phyloP scores from a whole-genome alignment of 768 basidiomycete genomes.

The Boletus rubescentipes region DNA sequence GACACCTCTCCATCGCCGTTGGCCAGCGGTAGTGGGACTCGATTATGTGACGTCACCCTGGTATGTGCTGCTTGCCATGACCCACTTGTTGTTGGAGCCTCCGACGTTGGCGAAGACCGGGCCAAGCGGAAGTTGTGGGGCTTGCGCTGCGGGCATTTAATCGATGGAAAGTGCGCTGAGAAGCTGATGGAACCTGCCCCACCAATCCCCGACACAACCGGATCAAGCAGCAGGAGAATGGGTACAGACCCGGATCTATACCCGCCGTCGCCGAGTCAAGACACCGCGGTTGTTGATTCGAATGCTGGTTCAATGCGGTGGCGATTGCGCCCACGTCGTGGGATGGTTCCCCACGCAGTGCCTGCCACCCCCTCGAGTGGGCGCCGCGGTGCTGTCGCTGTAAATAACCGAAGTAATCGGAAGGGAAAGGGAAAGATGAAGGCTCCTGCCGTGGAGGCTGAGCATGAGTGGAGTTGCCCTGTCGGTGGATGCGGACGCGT shows the following conservation, averaged over 20 bases:
- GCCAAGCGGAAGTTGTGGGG: slow-evolving; percentile 60
- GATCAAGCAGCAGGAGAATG: slow-evolving; percentile 16
- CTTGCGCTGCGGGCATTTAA: slow-evolving; percentile 72
- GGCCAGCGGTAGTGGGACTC: slow-evolving; percentile 27
- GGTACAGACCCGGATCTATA: slow-evolving; percentile 1
- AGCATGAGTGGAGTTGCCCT: slow-evolving; percentile 64
- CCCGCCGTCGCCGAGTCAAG: slow-evolving; percentile 26
- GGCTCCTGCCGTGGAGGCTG: slow-evolving; percentile 41
- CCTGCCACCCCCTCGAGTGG: slow-evolving; percentile 6
- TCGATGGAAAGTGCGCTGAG: slow-evolving; percentile 74
- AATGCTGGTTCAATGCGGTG: slow-evolving; percentile 49
- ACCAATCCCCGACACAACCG: slow-evolving; percentile 4
- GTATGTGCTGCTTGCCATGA: slow-evolving; percentile 69
- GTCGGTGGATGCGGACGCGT: slow-evolving; percentile 52
- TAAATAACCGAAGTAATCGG: slow-evolving; percentile 21
- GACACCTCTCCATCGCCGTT: slow-evolving; percentile 31
- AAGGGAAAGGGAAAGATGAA: slow-evolving; percentile 37
- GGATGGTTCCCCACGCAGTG: slow-evolving; percentile 3
- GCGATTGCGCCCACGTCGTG: slow-evolving; percentile 51
- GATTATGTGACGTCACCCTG: slow-evolving; percentile 41
- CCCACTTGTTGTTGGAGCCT: slow-evolving; percentile 56
- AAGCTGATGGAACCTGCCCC: slow-evolving; percentile 50
- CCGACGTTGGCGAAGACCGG: slow-evolving; percentile 47
- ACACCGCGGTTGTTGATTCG: slow-evolving; percentile 20
- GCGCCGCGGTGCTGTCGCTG: slow-evolving; percentile 4